Conservation (phyloP, 768 basidiomycete genomes). For the Pleurotus giganteus region DNA sequence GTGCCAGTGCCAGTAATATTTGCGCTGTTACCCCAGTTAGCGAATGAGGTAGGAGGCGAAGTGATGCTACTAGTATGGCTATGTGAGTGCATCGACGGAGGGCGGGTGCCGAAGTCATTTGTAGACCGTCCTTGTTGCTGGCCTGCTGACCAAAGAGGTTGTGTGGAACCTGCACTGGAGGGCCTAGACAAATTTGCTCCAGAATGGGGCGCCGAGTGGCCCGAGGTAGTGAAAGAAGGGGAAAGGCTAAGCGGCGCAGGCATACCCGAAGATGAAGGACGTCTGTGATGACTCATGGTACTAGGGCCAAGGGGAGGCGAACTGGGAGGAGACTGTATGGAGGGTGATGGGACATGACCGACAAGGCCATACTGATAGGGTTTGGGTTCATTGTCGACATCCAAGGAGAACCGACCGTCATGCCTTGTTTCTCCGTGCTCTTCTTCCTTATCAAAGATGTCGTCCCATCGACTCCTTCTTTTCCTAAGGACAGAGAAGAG, state of each 20-base stretch:
- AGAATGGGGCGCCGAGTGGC: constrained; percentile 15
- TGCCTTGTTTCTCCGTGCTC: constrained; percentile 19
- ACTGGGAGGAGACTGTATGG: constrained; percentile 33
- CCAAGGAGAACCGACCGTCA: constrained; percentile 27
- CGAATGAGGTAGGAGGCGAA: constrained; percentile 15
- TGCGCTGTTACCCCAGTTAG: constrained; percentile 10
- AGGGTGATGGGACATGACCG: constrained; percentile 37
- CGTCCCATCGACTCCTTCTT: constrained; percentile 48
- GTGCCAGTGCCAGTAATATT: constrained; percentile 13
- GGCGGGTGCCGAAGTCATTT: constrained; percentile 15
- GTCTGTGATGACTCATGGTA: constrained; percentile 22
- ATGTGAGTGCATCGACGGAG: constrained; percentile 14
- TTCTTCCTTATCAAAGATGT: constrained; percentile 48
- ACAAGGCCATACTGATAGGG: constrained; percentile 67
- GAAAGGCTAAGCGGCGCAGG: constrained; percentile 24
- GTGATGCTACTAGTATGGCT: constrained; percentile 17
- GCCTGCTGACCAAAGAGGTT: constrained; percentile 26
- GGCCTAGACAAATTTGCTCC: constrained; percentile 31
- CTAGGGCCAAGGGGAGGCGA: constrained; percentile 23
- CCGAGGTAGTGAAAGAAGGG: constrained; percentile 21
- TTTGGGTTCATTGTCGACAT: constrained; percentile 39
- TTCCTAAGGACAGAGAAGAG: constrained; percentile 19
- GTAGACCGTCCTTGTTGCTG: constrained; percentile 15
- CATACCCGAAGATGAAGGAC: constrained; percentile 20
- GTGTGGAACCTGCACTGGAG: constrained; percentile 42